Conservation (phyloP, 345 rosid species). For the Corchorus capsularis region DNA sequence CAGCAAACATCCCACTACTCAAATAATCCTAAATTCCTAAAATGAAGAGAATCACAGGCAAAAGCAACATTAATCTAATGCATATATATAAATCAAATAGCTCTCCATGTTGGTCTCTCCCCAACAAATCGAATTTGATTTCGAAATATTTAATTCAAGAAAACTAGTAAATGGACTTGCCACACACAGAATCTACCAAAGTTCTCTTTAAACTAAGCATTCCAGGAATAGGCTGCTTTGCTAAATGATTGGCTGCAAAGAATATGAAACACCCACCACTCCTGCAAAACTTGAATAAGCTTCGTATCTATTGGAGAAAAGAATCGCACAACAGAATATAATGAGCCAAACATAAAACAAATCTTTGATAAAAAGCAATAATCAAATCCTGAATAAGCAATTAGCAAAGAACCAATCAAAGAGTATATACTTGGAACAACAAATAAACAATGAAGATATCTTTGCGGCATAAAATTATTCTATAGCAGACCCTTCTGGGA, state of each 20-base stretch:
- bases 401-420: neutral
- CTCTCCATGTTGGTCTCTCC: neutral
- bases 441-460: neutral
- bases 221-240: constrained; percentile 11
- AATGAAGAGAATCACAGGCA: too few species aligned
- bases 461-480: neutral
- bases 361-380: neutral
- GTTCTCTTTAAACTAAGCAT: neutral
- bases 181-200: neutral
- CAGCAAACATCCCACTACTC: neutral
- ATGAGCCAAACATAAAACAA: neutral
- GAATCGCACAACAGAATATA: neutral
- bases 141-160: neutral
- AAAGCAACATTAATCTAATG: too few species aligned
- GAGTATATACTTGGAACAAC: neutral
- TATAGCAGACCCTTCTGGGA: constrained; percentile 28
- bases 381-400: neutral
- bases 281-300: constrained; percentile 22
- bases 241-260: neutral
- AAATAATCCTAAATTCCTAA: neutral
- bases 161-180: neutral
- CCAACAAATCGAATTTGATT: neutral
- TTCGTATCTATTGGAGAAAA: constrained; percentile 15
- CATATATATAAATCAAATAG: neutral
- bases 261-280: constrained; percentile 20